Conservation (phyloP, 768 basidiomycete genomes). For the Nidularia sp. region DNA sequence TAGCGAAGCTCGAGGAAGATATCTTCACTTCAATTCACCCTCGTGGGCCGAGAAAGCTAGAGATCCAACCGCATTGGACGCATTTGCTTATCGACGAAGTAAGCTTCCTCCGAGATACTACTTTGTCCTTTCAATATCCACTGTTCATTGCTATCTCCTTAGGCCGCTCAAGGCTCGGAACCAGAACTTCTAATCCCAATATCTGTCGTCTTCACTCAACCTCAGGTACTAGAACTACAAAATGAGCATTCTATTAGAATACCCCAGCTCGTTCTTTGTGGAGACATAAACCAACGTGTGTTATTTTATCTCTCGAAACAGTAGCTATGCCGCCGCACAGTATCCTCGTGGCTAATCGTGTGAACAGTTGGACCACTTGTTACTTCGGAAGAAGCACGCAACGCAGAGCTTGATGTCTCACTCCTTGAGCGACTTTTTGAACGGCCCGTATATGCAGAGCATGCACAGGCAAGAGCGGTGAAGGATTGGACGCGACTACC, state of each 20-base stretch:
- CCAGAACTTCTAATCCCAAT: conserved; percentile 47
- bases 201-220: conserved; percentile 35
- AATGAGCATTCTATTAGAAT: conserved; percentile 12
- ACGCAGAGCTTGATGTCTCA: conserved; percentile 42
- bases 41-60: conserved; percentile 18
- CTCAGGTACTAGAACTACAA: background rate
- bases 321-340: background rate
- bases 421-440: conserved; percentile 46
- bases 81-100: conserved; percentile 52
- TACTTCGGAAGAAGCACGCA: conserved; percentile 37
- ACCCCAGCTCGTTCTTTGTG: conserved; percentile 48
- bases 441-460: conserved; percentile 31
- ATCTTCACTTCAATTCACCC: conserved; percentile 33
- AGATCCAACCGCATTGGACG: conserved; percentile 44
- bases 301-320: conserved; percentile 1
- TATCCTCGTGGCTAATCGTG: background rate
- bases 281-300: conserved; percentile 46
- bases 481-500: conserved; percentile 8
- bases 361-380: conserved; percentile 44
- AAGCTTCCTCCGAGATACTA: background rate
- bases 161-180: conserved; percentile 53
- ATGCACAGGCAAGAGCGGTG: background rate
- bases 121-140: background rate
- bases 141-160: background rate
- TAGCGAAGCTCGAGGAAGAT: conserved; percentile 37